Evolutionary conservation across 129 eudicot genomes (phyloP).

Genomic region (Helianthus tuberosus): DNA sequence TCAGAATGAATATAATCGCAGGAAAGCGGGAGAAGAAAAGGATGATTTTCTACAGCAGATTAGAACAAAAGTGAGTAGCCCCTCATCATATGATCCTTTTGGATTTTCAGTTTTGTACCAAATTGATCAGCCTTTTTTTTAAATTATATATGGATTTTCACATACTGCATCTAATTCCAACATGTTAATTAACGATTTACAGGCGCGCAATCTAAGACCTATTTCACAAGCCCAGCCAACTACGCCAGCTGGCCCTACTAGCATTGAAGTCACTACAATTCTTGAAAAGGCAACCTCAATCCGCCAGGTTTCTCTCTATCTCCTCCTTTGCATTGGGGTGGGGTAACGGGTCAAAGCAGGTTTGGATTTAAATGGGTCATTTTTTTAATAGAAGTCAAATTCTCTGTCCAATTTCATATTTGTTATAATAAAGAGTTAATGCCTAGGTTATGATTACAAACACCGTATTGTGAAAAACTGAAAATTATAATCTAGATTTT

Average conservation of each 20-base stretch:
- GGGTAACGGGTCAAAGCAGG: neutral
- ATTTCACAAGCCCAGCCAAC: constrained; percentile 52
- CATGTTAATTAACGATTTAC: constrained; percentile 18
- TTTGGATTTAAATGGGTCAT: neutral
- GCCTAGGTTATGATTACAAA: neutral
- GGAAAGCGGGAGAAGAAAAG: constrained; percentile 48
- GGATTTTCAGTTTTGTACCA: constrained; percentile 9
- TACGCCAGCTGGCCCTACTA: constrained; percentile 45
- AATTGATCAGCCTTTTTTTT: neutral
- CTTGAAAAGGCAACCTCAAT: constrained; percentile 85
- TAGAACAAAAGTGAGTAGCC: constrained; percentile 76
- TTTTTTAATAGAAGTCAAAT: neutral
- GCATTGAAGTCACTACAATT: constrained; percentile 69
- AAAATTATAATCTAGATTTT: neutral
- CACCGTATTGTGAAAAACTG: neutral
- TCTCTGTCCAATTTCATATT: neutral
- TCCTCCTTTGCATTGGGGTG: neutral
- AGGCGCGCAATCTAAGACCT: constrained; percentile 83
- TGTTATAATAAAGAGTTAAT: neutral
- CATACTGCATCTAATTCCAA: constrained; percentile 10
- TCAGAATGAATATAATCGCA: constrained; percentile 35
- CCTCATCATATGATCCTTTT: constrained; percentile 7
- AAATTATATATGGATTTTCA: neutral
- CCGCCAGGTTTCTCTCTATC: constrained; percentile 63
- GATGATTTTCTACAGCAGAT: constrained; percentile 92